Base-by-base conservation (phyloP, 2,329 filamentous ascomycete species). In the Diaporthe aspalathi region DNA sequence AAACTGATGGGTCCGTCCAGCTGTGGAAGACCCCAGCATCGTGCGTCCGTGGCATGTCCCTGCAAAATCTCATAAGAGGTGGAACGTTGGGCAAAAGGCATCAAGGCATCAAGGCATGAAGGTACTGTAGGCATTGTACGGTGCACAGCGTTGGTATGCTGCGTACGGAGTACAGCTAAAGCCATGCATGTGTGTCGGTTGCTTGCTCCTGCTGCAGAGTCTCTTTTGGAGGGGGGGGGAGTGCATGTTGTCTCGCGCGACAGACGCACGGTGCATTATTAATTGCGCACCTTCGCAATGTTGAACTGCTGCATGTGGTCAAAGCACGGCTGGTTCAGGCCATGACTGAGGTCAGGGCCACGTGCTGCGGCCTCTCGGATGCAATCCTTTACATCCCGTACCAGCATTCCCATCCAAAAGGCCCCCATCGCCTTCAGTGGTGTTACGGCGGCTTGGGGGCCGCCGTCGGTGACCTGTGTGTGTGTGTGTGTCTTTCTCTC, bases 1-100 rank as follows among this genome's bases (percentile, higher is more conserved):
- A 68, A 68, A 60, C 67, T 68, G 53, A 68, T 68, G 67, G 66
- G 45, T 45, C 67, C 45, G 29, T n/a, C 47, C 49, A 54, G 5
- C 32, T 9, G 5, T 60, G 52, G 49, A 20, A 38, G 60, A 50
- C 60, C 50, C 60, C 60, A 65, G 43, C 27, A 24, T 38, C 45
- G 45, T 50, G 60, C 60, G 45, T 50, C 60, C 12, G 45, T 38
- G 38, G 29, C 60, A 43, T 20, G 45, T 65, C 60, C 60, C 45
- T 65, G 60, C 45, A 29, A n/a, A 65, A 50, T 65, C 60, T 65
- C 60, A 50, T 24, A 50, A 38, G 22, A 65, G 60, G 60, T 50
- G 43, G 60, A n/a, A 32, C 49, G 38, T 50, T 65, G 17, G n/a
- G 38, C 60, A 16, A 20, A 38, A 49, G 60, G n/a, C 45, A 65